phyloP scores from a whole-genome alignment of 495 filamentous ascomycete genomes.

The Tuber indicum region DNA sequence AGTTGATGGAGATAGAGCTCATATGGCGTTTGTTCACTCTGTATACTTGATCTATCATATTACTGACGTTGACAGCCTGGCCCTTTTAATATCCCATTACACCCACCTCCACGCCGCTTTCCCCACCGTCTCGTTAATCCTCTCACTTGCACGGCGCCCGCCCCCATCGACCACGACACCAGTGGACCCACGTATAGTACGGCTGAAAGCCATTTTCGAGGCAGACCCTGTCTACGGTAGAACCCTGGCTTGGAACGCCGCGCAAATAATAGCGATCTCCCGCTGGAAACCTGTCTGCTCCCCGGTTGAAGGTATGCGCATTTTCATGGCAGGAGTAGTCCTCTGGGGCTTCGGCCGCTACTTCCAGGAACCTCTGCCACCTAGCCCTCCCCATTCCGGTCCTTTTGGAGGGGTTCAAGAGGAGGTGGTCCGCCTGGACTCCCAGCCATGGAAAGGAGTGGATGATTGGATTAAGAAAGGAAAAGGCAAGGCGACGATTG shows the following conservation, averaged over 20 bases:
- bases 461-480: conserved; percentile 41
- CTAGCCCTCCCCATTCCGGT: conserved; percentile 10
- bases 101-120: conserved; percentile 41
- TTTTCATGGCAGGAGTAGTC: conserved; percentile 41
- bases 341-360: conserved; percentile 42
- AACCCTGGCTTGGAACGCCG: conserved; percentile 41
- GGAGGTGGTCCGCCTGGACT: conserved; percentile 35
- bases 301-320: conserved; percentile 40
- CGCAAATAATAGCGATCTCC: conserved; percentile 42
- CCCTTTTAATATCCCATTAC: conserved; percentile 41
- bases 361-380: conserved; percentile 23
- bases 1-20: conserved; percentile 33
- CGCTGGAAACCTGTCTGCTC: conserved; percentile 39
- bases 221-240: conserved; percentile 35
- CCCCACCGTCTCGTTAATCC: conserved; percentile 39
- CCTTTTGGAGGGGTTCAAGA: conserved; percentile 29
- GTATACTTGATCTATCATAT: not conserved
- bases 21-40: conserved; percentile 34
- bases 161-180: conserved; percentile 16
- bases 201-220: conserved; percentile 28
- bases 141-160: conserved; percentile 40
- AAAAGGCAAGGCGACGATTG: conserved; percentile 37
- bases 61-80: conserved; percentile 29
- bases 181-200: conserved; percentile 31
- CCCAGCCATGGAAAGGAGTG: conserved; percentile 35